Evolutionary conservation across 352 stramenopile genomes (phyloP).

Genomic region (Globisporangium paroecandrum): DNA sequence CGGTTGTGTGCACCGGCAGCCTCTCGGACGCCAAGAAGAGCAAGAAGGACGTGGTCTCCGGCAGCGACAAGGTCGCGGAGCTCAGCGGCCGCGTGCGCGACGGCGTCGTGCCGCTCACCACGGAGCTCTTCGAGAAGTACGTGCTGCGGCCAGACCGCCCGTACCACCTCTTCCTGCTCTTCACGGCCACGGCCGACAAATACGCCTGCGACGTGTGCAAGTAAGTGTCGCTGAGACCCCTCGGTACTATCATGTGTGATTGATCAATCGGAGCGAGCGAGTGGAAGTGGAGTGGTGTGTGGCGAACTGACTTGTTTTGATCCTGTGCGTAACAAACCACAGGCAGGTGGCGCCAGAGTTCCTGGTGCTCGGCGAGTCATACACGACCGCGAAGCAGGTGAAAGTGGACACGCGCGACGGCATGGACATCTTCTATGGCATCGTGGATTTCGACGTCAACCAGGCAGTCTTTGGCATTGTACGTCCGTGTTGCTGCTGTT

Average conservation of each 20-base stretch:
- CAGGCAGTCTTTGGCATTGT: slow-evolving; percentile 65
- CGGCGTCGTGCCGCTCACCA: slow-evolving; percentile 57
- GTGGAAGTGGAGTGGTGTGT: not conserved
- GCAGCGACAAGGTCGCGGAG: slow-evolving; percentile 62
- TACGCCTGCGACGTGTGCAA: slow-evolving; percentile 75
- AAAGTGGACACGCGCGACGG: slow-evolving; percentile 75
- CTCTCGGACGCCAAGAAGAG: slow-evolving; percentile 41
- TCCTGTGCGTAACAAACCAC: not conserved
- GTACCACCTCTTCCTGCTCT: slow-evolving; percentile 78
- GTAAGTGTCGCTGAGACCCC: slow-evolving; percentile 25
- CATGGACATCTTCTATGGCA: slow-evolving; percentile 68
- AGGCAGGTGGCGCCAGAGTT: slow-evolving; percentile 74
- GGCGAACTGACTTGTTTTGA: not conserved
- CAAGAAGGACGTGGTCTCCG: slow-evolving; percentile 26
- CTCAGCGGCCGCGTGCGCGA: slow-evolving; percentile 48
- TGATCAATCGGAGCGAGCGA: not conserved
- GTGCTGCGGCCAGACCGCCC: slow-evolving; percentile 63
- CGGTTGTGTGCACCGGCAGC: slow-evolving; percentile 31
- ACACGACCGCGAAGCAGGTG: slow-evolving; percentile 55
- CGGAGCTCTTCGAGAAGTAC: slow-evolving; percentile 53
- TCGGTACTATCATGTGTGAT: not conserved
- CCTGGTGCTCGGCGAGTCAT: slow-evolving; percentile 56
- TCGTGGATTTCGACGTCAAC: slow-evolving; percentile 78
- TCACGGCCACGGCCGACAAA: slow-evolving; percentile 72
- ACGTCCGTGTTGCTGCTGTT: slow-evolving; percentile 6